These are phyloP conservation scores for Clonostachys sp. DNA, from an alignment of 2,329 filamentous ascomycete genomes.

Conservation along the genomic window DNA sequence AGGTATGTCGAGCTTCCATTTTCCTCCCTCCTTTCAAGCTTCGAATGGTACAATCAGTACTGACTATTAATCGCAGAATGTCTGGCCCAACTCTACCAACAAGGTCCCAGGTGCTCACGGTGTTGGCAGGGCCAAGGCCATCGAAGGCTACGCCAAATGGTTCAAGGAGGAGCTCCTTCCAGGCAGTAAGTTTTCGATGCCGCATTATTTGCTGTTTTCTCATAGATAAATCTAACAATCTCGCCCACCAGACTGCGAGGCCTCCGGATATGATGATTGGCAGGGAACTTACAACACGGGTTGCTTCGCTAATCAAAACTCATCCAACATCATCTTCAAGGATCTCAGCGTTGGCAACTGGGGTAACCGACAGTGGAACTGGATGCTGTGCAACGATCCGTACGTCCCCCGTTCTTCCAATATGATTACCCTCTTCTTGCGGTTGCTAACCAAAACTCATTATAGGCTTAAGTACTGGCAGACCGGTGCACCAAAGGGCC, in stretches of 20 bases:
- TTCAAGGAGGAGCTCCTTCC: constrained; percentile 38
- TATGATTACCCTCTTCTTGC: constrained; percentile 22
- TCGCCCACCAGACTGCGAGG: constrained; percentile 29
- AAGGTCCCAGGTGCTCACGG: constrained; percentile 22
- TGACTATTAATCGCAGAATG: constrained; percentile 2
- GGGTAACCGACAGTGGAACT: constrained; percentile 49
- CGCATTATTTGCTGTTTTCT: not conserved
- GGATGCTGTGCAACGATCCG: constrained; percentile 61
- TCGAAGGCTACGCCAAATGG: constrained; percentile 50
- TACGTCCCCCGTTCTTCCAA: constrained; percentile 18
- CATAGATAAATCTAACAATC: not conserved
- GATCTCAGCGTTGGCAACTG: constrained; percentile 41
- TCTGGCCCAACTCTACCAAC: constrained; percentile 8
- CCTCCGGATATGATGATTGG: constrained; percentile 41
- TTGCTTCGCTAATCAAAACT: constrained; percentile 52
- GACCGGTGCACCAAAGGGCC: constrained; percentile 38
- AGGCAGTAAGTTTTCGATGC: constrained; percentile 29
- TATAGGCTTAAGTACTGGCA: constrained; percentile 13
- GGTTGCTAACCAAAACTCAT: not conserved
- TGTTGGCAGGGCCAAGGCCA: constrained; percentile 45
- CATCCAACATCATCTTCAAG: constrained; percentile 40
- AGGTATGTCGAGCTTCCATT: constrained; percentile 8
- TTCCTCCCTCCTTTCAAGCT: not conserved
- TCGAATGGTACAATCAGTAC: not conserved
- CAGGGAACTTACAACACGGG: constrained; percentile 28